phyloP scores from a whole-genome alignment of 768 basidiomycete genomes.

The Fomitopsis serialis region DNA sequence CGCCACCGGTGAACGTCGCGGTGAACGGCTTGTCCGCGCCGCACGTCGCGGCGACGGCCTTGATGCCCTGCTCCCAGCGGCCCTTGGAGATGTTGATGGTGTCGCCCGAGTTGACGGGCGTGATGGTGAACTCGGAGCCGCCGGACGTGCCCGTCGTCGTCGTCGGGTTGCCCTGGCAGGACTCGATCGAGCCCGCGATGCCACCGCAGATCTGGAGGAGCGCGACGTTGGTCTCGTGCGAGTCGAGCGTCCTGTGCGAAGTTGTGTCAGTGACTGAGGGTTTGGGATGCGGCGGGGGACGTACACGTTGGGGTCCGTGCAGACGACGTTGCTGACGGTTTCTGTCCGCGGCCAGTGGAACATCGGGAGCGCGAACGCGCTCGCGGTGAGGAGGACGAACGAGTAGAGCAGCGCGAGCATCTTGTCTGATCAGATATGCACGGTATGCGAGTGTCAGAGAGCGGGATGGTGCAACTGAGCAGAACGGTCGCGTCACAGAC shows the following conservation, averaged over 20 bases:
- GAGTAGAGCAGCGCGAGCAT: constrained; percentile 18
- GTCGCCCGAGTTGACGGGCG: constrained; percentile 16
- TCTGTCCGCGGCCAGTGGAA: constrained; percentile 11
- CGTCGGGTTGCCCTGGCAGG: constrained; percentile 22
- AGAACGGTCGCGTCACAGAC: not conserved
- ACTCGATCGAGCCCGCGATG: constrained; percentile 23
- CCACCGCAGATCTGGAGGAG: constrained; percentile 24
- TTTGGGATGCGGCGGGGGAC: not conserved
- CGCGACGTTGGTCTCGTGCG: constrained; percentile 23
- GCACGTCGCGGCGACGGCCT: constrained; percentile 20
- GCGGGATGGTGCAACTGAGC: not conserved
- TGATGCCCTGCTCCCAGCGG: constrained; percentile 26
- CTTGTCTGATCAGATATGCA: constrained; percentile 1
- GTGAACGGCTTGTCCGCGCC: constrained; percentile 22
- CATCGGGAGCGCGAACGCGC: constrained; percentile 17
- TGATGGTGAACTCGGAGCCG: constrained; percentile 19
- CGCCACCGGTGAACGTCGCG: constrained; percentile 19
- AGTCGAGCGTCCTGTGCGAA: constrained; percentile 16
- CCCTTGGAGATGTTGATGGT: constrained; percentile 24
- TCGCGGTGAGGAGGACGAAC: constrained; percentile 12
- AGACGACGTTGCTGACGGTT: constrained; percentile 16
- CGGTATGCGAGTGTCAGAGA: not conserved
- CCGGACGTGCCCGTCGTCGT: constrained; percentile 19
- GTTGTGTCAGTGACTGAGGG: not conserved
- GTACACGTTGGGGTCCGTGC: constrained; percentile 13